Evolutionary conservation across 2,329 filamentous ascomycete genomes (phyloP), one percentile per base, ranked within the genome.

Genomic region (Talaromyces albobiverticillius): DNA sequence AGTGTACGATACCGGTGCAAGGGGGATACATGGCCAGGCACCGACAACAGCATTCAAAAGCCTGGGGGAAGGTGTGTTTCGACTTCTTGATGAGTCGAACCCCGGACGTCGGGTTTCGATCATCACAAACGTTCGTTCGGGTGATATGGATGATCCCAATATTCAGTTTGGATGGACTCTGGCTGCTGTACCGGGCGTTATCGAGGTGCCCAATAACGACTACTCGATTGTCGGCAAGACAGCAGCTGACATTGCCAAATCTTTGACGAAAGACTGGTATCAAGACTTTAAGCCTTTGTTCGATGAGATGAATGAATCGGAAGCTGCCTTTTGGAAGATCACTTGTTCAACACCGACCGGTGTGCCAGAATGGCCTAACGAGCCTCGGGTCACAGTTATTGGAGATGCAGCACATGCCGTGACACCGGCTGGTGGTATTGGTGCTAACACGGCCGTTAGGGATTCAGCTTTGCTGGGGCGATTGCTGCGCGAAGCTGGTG

Each of bases 381-480:
- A 26, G 25, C 42, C 42, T 45, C 22, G 42, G 5, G 42, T 45
- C 23, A 45, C 42, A 14, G 42, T 45, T 3, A 45, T 45, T 45
- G 42, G 42, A n/a, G 42, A 45, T 18, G 42, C 42, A 18, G 42
- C 42, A 16, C 42, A 45, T 45, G 22, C 42, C 14, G 26, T 45
- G 42, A 45, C 42, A 9, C 42, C 42, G 25, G 42, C 42, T 29
- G 42, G 42, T 11, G 42, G 42, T 11, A 45, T n/a, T 45, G 42
- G 42, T 25, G 42, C 42, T 18, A 45, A 45, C 10, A 45, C 42
- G 23, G 42, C 42, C 22, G 42, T 45, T 7, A 45, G 42, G 25
- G 42, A 45, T 45, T 45, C 42, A 18, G 42, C 42, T 45, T 45
- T 45, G n/a, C 25, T 45, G 42, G 42, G 42, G 25, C 42, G 23